Base-by-base conservation (phyloP, 164 flowering plant genomes). In the Piper longum region DNA sequence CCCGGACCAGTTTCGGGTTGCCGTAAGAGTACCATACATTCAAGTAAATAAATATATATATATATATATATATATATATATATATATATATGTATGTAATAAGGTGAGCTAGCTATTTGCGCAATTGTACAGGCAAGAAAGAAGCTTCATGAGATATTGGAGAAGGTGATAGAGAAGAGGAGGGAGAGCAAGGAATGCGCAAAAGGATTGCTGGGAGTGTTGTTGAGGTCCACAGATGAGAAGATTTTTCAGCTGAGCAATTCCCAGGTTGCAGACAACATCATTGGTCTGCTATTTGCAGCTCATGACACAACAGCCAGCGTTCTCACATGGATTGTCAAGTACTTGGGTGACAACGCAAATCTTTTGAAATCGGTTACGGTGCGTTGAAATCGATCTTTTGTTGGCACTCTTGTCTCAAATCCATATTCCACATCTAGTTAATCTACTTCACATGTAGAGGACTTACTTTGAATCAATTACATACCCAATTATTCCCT, bases 241-340 rank as follows among this genome's bases (percentile, higher is more conserved):
- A 62, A 77, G 54, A 16, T n/a, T 13, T 42, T 70, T 14, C 56
- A 73, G 9, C 80, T 89, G 0, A 84, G 72, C n/a, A 92, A 91
- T 58, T 69, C 79, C 54, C 92, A 91, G 62, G 76, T 88, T 4
- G 86, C 90, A 4, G 98, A 89, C 71, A 89, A 91, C 61, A 75
- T 91, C 43, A 89, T 91, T 9, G 96, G 98, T 48, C 89, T 89
- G 0, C 83, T 91, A 11, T 91, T 91, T 56, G 98, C 98, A 36
- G 98, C 98, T 52, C 95, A 81, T 40, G 98, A 91, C 62, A 91
- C 98, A 0, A 91, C 98, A n/a, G 98, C 96, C 0, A 84, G 86
- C 70, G 85, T 77, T n/a, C 75, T 87, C 26, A 88, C 97, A 0
- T 91, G 98, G 98, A 54, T 85, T 43, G 70, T 91, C 18, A 91